Conservation (phyloP, 1,284 basidiomycete genomes). For the Schizopora paradoxa region DNA sequence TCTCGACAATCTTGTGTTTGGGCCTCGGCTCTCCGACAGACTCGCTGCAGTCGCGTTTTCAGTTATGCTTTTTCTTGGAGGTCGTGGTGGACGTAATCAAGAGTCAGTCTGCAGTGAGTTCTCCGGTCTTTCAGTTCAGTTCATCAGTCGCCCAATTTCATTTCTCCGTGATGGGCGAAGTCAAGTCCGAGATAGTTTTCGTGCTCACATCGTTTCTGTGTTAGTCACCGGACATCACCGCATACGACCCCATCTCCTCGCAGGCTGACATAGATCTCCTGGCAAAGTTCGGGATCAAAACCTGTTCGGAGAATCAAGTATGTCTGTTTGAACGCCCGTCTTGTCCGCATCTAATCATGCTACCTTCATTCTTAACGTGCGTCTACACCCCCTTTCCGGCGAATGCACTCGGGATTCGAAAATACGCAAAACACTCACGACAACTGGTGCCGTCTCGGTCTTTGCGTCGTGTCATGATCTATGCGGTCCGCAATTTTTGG, state of each 20-base stretch:
- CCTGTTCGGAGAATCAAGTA: conserved; percentile 49
- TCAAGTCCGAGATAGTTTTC: conserved; percentile 46
- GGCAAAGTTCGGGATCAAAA: conserved; percentile 40
- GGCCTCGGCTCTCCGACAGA: conserved; percentile 63
- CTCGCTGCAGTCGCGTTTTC: conserved; percentile 56
- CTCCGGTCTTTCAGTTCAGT: too few species aligned
- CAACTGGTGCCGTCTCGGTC: too few species aligned
- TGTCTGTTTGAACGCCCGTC: conserved; percentile 33
- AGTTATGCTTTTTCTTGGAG: conserved; percentile 59
- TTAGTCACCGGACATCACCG: conserved; percentile 41
- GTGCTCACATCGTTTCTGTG: background rate
- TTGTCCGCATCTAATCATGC: conserved; percentile 5
- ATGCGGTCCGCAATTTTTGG: too few species aligned
- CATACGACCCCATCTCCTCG: conserved; percentile 70
- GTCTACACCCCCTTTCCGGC: too few species aligned
- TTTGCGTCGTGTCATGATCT: too few species aligned
- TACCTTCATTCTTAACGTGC: too few species aligned
- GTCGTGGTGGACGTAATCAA: too few species aligned
- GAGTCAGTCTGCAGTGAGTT: too few species aligned
- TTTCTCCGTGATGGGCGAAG: conserved; percentile 43
- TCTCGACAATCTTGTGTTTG: conserved; percentile 46
- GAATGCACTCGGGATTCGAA: too few species aligned
- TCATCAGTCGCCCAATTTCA: too few species aligned
- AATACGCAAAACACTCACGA: too few species aligned
- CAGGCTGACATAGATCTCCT: conserved; percentile 51